Evolutionary conservation across 306 rosid species (phyloP), one percentile per base, ranked within the genome.

Genomic region (Leucaena leucocephala): DNA sequence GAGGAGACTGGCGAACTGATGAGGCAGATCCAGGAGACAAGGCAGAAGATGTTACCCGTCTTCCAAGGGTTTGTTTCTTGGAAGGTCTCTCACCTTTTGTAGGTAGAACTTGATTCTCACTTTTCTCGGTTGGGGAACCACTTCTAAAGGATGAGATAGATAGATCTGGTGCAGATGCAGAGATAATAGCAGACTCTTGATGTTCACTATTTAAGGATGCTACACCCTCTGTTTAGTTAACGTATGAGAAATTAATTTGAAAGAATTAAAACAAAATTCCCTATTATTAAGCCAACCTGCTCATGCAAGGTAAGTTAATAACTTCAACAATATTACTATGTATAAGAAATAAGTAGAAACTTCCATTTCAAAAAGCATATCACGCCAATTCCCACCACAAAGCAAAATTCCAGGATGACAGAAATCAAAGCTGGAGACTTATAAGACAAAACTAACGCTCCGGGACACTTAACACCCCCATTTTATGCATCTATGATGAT

Each of bases 1-100:
- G 93, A 66, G 88, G 89, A 79, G 97, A 88, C 71, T 86, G 87
- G n/a, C 90, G 91, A 86, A 86, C 78, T 81, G 87, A 89, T 52
- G 83, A 45, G 36, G 89, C 88, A 74, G 93, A 90, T 66, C 81
- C 88, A 17, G 91, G 87, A 80, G 94, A 88, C 58, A 63, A 76
- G 42, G 72, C 38, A 45, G 72, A 59, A 61, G 87, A 76, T 49
- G 72, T 84, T 66, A 21, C 42, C 46, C 79, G 79, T 86, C 81
- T 90, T 71, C 81, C 89, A 61, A 67, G 49, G 59, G 72, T 45
- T 38, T 38, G 80, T 74, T 86, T 90, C 85, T 85, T 88, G 58
- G 61, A 34, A 21, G 44, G 81, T 74, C 86, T 68, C 59, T 61
- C 59, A 58, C 19, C 80, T 66, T 84, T 91, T 62, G 38, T 79